These are phyloP conservation scores for Aspergillus hancockii DNA, from an alignment of 495 filamentous ascomycete genomes.

Conservation along the genomic window DNA sequence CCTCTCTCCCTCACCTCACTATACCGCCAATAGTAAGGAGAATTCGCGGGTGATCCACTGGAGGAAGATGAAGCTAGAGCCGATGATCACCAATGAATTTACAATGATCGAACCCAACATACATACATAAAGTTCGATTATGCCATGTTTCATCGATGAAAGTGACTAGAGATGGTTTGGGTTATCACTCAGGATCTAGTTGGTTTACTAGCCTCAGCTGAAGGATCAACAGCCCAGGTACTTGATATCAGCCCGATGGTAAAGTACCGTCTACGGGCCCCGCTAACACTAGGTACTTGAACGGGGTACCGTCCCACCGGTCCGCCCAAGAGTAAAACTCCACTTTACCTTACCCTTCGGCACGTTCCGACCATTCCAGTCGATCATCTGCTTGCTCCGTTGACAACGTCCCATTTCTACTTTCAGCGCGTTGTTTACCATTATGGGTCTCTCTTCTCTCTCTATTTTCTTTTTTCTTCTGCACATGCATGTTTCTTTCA, in stretches of 20 bases:
- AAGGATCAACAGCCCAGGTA: no score
- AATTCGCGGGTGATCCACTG: neutral
- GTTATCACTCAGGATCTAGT: no score
- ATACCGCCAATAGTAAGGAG: neutral
- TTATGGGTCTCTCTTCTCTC: neutral
- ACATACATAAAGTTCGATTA: slow-evolving; percentile 12
- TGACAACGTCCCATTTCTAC: neutral
- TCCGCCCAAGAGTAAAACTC: slow-evolving; percentile 4
- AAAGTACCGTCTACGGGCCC: neutral
- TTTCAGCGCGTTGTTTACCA: neutral
- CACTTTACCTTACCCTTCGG: slow-evolving; percentile 22
- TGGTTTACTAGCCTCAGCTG: no score
- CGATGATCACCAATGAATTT: slow-evolving; percentile 4
- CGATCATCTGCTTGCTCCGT: neutral
- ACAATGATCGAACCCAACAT: slow-evolving; percentile 15
- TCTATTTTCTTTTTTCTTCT: neutral
- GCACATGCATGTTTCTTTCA: neutral
- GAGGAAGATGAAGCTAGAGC: slow-evolving; percentile 10
- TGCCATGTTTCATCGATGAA: neutral
- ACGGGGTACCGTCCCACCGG: neutral
- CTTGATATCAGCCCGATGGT: neutral
- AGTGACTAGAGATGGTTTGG: no score
- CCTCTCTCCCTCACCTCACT: neutral
- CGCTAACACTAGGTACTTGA: no score
- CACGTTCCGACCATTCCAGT: slow-evolving; percentile 27